Evolutionary conservation across 225 moss, liverwort and hornwort genomes (phyloP).

Genomic region (Takakia lepidozioides): DNA sequence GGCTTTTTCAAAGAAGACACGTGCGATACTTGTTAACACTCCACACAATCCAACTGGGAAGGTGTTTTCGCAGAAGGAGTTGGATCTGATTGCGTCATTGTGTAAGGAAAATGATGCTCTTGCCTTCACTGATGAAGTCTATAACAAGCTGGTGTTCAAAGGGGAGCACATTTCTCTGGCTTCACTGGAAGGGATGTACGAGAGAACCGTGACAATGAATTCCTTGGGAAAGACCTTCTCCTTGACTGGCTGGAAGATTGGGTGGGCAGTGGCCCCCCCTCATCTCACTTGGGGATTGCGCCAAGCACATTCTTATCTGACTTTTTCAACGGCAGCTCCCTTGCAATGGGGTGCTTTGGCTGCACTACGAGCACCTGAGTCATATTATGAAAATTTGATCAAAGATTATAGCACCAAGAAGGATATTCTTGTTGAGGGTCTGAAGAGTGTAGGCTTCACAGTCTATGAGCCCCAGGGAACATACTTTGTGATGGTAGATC

Average conservation of each 20-base stretch:
- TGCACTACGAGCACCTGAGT: conserved; percentile 76
- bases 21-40: conserved; percentile 87
- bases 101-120: conserved; percentile 78
- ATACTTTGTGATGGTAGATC: conserved; percentile 97
- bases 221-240: conserved; percentile 97
- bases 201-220: conserved; percentile 90
- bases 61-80: conserved; percentile 69
- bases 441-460: conserved; percentile 83
- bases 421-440: conserved; percentile 74
- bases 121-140: conserved; percentile 89
- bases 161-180: conserved; percentile 84
- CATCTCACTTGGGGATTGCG: conserved; percentile 69
- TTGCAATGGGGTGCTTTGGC: conserved; percentile 87
- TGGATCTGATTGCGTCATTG: conserved; percentile 75
- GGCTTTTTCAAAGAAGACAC: conserved; percentile 71
- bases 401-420: conserved; percentile 60
- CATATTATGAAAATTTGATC: conserved; percentile 63
- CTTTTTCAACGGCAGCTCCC: conserved; percentile 83
- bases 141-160: conserved; percentile 85
- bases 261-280: conserved; percentile 98
- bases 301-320: conserved; percentile 81
- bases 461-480: conserved; percentile 93
- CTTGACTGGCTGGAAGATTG: conserved; percentile 94
- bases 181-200: conserved; percentile 88
- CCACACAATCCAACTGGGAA: conserved; percentile 98